These are phyloP conservation scores for Botrytis fragariae DNA, from an alignment of 2,329 filamentous ascomycete species.

Conservation along the genomic window DNA sequence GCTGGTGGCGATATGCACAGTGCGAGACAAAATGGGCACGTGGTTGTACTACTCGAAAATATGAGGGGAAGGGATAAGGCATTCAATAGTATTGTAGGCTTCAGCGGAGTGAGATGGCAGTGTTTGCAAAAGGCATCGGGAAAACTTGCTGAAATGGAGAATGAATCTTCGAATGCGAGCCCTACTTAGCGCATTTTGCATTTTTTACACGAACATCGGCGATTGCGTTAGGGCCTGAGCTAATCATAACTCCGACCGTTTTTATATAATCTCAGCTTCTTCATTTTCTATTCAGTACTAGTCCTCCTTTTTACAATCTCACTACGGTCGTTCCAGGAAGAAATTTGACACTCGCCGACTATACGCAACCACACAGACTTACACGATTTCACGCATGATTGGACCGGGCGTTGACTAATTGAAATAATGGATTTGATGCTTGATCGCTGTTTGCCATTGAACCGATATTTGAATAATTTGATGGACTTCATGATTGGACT, in stretches of 20 bases:
- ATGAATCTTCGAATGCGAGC: background rate
- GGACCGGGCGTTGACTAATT: background rate
- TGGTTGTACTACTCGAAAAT: constrained; percentile 29
- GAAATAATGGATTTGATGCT: background rate
- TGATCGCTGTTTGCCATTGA: background rate
- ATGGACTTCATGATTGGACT: background rate
- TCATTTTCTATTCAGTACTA: background rate
- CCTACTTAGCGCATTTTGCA: background rate
- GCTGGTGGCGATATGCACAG: constrained; percentile 2
- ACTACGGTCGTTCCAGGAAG: background rate
- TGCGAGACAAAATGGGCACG: constrained; percentile 21
- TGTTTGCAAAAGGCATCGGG: constrained; percentile 29
- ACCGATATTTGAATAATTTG: background rate
- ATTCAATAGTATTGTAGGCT: constrained; percentile 41
- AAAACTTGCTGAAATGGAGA: background rate
- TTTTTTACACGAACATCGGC: background rate
- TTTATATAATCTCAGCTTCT: background rate
- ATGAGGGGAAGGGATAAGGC: constrained; percentile 39
- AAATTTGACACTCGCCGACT: background rate
- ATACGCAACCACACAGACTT: background rate
- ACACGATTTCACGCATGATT: background rate
- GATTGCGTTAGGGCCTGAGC: background rate
- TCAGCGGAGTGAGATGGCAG: constrained; percentile 40
- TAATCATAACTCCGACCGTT: background rate
- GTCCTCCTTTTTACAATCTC: background rate